These are phyloP conservation scores for Gossypium australe DNA, from an alignment of 345 rosid species.

Conservation along the genomic window DNA sequence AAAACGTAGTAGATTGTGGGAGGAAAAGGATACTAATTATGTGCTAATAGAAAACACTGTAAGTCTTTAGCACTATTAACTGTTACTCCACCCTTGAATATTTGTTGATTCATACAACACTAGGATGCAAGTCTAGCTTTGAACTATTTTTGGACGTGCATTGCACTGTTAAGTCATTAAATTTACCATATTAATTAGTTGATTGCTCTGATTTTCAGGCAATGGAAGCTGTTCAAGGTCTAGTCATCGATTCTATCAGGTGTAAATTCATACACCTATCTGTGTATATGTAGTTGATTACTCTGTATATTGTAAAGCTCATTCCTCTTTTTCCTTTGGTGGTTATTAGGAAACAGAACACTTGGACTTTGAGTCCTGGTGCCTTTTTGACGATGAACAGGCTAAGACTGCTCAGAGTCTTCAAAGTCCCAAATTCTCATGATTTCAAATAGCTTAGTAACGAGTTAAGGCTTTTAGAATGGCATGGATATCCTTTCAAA, in stretches of 20 bases:
- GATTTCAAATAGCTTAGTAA: slow-evolving; percentile 19
- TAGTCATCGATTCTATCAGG: not conserved
- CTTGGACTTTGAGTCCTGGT: not conserved
- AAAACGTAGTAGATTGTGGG: slow-evolving; percentile 26
- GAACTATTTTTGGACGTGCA: too few species aligned
- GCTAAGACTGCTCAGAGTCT: slow-evolving; percentile 12
- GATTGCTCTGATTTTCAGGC: not conserved
- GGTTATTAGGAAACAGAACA: not conserved
- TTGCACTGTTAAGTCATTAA: not conserved
- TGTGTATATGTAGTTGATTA: not conserved
- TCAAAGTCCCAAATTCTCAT: not conserved
- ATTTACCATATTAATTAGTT: too few species aligned
- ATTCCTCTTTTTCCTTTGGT: not conserved
- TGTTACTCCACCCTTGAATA: too few species aligned
- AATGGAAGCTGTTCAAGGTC: not conserved
- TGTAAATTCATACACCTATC: not conserved
- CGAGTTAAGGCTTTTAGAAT: slow-evolving; percentile 27
- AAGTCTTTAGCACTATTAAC: not conserved
- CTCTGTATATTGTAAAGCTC: not conserved
- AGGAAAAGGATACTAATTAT: slow-evolving; percentile 15
- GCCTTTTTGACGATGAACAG: not conserved
- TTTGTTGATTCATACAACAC: too few species aligned
- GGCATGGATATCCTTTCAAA: slow-evolving; percentile 32
- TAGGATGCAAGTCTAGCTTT: too few species aligned
- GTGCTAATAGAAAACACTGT: slow-evolving; percentile 21